These are phyloP conservation scores for Fraxinus paxiana DNA, from an alignment of 305 asterid species.

Conservation along the genomic window DNA sequence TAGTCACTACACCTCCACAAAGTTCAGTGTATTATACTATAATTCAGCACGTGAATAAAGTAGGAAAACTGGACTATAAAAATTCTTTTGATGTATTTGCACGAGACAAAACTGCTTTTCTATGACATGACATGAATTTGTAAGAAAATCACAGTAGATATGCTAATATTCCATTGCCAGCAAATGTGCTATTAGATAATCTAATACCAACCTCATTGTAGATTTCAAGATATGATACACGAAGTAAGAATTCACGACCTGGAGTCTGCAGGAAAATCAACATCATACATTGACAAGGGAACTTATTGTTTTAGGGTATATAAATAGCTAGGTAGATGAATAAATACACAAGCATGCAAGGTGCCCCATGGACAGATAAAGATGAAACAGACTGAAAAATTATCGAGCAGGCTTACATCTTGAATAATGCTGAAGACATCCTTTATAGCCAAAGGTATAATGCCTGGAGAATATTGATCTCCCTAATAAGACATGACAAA, in stretches of 20 bases:
- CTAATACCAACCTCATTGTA: slow-evolving; percentile 82
- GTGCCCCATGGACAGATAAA: neutral
- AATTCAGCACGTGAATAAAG: neutral
- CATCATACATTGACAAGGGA: slow-evolving; percentile 17
- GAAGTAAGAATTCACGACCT: slow-evolving; percentile 93
- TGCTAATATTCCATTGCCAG: neutral
- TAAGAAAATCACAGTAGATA: neutral
- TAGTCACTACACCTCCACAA: neutral
- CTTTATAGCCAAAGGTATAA: slow-evolving; percentile 94
- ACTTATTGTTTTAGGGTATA: slow-evolving; percentile 2
- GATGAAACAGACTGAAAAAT: slow-evolving; percentile 13
- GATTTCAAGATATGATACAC: slow-evolving; percentile 94
- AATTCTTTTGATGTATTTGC: neutral
- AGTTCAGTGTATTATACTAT: neutral
- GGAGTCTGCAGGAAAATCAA: slow-evolving; percentile 72
- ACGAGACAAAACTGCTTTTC: slow-evolving; percentile 8
- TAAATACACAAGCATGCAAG: neutral
- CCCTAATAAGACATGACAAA: slow-evolving; percentile 52
- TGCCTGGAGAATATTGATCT: slow-evolving; percentile 87
- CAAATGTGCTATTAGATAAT: neutral
- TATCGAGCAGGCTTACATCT: slow-evolving; percentile 60
- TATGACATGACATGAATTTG: neutral
- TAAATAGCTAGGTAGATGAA: slow-evolving; percentile 17
- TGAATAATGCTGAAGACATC: slow-evolving; percentile 98
- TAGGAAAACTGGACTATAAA: neutral